Evolutionary conservation across 1,284 basidiomycete species (phyloP).

Genomic region (Tilletia caries): DNA sequence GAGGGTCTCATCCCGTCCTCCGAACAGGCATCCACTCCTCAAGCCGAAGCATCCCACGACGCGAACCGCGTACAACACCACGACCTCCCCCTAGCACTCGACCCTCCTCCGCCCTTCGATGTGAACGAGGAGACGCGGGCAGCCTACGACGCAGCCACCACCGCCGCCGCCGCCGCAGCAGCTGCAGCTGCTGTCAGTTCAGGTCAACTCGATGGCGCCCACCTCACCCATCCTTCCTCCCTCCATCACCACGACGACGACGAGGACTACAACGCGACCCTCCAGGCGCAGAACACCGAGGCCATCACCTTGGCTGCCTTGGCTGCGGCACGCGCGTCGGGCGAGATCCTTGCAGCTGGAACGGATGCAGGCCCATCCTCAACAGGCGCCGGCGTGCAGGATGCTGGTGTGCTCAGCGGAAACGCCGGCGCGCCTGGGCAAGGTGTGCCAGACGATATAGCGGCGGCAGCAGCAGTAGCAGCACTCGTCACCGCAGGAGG

Average conservation of each 20-base stretch:
- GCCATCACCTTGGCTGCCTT: background rate
- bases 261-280: background rate
- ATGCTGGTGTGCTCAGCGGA: background rate
- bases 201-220: background rate
- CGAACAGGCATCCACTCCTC: too few species aligned
- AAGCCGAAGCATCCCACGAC: too few species aligned
- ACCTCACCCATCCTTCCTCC: background rate
- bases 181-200: background rate
- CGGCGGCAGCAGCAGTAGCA: background rate
- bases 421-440: background rate
- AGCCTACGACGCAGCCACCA: background rate
- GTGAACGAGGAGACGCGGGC: slow-evolving; percentile 1
- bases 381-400: background rate
- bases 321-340: background rate
- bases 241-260: background rate
- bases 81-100: too few species aligned
- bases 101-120: background rate
- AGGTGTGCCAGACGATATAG: background rate
- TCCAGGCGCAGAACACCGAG: background rate
- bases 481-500: background rate
- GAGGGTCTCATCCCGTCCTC: too few species aligned
- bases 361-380: background rate
- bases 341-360: background rate
- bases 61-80: too few species aligned
- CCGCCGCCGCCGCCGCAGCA: background rate